Conservation (phyloP, 495 filamentous ascomycete genomes). For the Penicillium manginii region DNA sequence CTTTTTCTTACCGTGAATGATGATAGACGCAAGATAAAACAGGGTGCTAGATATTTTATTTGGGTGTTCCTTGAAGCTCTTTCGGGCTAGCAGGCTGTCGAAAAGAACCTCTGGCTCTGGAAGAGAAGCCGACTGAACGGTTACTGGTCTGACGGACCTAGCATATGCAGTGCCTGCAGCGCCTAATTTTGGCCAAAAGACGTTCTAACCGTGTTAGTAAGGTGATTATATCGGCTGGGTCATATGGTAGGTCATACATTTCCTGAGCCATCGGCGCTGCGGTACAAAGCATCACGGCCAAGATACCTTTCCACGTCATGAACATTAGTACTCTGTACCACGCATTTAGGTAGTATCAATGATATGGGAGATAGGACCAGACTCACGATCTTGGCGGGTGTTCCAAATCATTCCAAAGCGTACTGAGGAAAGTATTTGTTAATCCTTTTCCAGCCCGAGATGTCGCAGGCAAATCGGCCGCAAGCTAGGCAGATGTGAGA, state of each 20-base stretch:
- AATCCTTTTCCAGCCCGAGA: conserved; percentile 56
- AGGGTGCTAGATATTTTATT: conserved; percentile 86
- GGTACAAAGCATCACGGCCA: conserved; percentile 59
- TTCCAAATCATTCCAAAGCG: conserved; percentile 69
- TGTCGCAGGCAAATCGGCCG: conserved; percentile 53
- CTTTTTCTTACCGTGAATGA: conserved; percentile 69
- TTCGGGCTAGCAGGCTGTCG: conserved; percentile 70
- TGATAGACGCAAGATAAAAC: conserved; percentile 87
- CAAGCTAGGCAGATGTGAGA: conserved; percentile 29
- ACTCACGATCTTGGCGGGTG: conserved; percentile 69
- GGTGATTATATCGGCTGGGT: neutral
- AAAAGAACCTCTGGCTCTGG: conserved; percentile 81
- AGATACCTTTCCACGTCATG: conserved; percentile 47
- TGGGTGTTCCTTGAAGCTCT: conserved; percentile 65
- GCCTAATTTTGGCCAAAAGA: conserved; percentile 68
- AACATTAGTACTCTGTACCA: conserved; percentile 25
- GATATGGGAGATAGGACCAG: neutral
- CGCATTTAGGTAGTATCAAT: conserved; percentile 18
- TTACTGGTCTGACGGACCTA: conserved; percentile 67
- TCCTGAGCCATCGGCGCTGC: conserved; percentile 69
- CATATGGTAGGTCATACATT: conserved; percentile 50
- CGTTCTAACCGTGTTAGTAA: conserved; percentile 43
- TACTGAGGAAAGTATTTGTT: conserved; percentile 62
- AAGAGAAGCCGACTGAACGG: conserved; percentile 62
- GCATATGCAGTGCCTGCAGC: conserved; percentile 69